Evolutionary conservation across 352 stramenopile species (phyloP), one percentile per base, ranked within the genome.

Genomic region (Phytophthora vignae): DNA sequence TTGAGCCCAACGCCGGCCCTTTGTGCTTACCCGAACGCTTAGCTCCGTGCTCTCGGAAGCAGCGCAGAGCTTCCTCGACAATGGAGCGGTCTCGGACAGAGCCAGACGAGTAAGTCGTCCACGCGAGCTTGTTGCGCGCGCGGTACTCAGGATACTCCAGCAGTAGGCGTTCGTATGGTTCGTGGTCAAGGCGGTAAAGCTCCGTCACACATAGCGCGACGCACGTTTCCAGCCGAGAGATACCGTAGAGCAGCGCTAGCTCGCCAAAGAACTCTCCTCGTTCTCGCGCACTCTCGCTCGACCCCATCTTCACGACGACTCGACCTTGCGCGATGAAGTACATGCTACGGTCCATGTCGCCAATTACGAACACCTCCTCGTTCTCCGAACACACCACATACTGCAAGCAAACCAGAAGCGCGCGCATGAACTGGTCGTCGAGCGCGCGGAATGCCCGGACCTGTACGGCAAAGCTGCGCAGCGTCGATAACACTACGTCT

Each of bases 321-420:
- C 84, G 85, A 0, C 88, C 88, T 0, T 81, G 59, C 0, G 84
- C 76, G 54, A 95, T 92, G 36, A 95, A 92, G 58, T 94, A 94
- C 88, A 95, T 93, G 44, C 73, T 88, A 15, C 84, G 82, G 31
- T 94, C 86, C 56, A 94, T 85, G 68, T 95, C 88, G 1, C 88
- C 87, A 4, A 73, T 67, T n/a, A 90, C 87, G 55, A 92, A 84
- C 40, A 93, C 76, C 36, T 92, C 83, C 56, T 92, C 84, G 14
- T 77, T 81, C 54, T 90, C 84, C 11, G 80, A 86, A 65, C 82
- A 92, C 10, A 92, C 72, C 0, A 93, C 81, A 48, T 87, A 91
- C 40, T 88, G 78, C 10, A 93, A 68, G 9, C 76, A 76, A 9
- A 84, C 76, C 0, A 93, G 72, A 38, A 93, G 54, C 6, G 81